Conservation (phyloP, 1,284 basidiomycete species). For the Butyriboletus pseudospeciosus region DNA sequence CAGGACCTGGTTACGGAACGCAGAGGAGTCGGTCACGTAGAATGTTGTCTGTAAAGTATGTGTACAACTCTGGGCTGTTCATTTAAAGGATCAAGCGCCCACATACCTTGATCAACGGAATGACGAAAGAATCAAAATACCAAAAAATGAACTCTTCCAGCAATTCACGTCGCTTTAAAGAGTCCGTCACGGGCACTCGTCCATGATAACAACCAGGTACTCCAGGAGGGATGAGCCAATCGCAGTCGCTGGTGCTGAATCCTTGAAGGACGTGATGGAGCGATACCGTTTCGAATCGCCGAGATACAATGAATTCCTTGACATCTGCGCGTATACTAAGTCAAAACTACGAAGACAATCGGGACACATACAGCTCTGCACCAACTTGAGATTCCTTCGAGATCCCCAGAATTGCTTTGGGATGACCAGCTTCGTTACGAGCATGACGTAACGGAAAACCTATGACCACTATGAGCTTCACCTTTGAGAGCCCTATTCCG, state of each 20-base stretch:
- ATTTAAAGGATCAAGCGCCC: background rate
- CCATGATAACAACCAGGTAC: constrained; percentile 35
- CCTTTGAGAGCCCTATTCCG: background rate
- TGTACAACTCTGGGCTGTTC: background rate
- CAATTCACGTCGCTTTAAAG: constrained; percentile 69
- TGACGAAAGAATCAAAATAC: constrained; percentile 86
- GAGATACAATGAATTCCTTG: constrained; percentile 64
- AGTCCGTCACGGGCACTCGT: constrained; percentile 62
- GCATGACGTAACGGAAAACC: constrained; percentile 68
- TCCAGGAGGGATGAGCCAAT: constrained; percentile 68
- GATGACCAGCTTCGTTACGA: constrained; percentile 67
- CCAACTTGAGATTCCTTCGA: constrained; percentile 58
- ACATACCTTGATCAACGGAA: constrained; percentile 73
- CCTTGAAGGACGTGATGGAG: constrained; percentile 81
- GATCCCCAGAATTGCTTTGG: constrained; percentile 80
- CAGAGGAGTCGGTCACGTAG: constrained; percentile 90
- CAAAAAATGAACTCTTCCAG: constrained; percentile 86
- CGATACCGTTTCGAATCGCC: constrained; percentile 77
- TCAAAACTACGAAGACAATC: background rate
- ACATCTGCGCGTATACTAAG: constrained; percentile 48
- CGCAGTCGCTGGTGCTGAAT: constrained; percentile 70
- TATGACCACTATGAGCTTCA: constrained; percentile 27
- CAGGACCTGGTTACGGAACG: constrained; percentile 79
- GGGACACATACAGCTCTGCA: constrained; percentile 56
- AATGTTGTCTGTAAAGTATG: constrained; percentile 69